Percentiles rank a stretch among this genome's conserved stretches.
Conservation (phyloP, 257 asterid species). For the Linaria vulgaris region DNA sequence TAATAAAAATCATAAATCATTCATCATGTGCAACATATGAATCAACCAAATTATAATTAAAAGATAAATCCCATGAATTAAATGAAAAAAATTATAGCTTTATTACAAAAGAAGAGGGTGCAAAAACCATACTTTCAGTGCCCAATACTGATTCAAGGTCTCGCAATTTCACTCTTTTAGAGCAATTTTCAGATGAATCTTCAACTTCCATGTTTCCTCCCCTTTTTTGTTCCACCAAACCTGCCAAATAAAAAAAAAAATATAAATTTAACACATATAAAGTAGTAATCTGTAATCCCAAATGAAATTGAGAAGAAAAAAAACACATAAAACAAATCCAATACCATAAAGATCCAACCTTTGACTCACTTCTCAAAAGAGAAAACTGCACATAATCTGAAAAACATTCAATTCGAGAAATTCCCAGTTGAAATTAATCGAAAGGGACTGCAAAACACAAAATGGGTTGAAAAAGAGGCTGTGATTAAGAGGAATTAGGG, state of each 20-base stretch:
- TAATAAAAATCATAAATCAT: not conserved
- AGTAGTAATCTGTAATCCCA: not conserved
- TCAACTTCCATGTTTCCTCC: conserved; percentile 30
- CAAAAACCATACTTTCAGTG: conserved; percentile 31
- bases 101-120: not conserved
- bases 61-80: not conserved
- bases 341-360: conserved; percentile 13
- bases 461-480: not conserved
- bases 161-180: conserved; percentile 45
- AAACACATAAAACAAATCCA: not conserved
- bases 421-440: not conserved
- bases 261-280: not conserved
- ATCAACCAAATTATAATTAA: not conserved
- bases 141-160: conserved; percentile 40
- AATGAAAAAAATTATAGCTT: conserved; percentile 28
- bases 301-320: not conserved
- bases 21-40: not conserved
- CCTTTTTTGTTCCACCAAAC: conserved; percentile 29
- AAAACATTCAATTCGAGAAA: not conserved
- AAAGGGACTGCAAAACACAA: not conserved
- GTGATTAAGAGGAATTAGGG: no score
- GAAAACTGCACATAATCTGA: not conserved
- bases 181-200: conserved; percentile 31
- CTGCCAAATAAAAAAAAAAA: conserved; percentile 27
- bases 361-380: conserved; percentile 7